Evolutionary conservation across 148 eudicot genomes (phyloP), one percentile per base, ranked within the genome.

Genomic region (Rhododendron vialii): DNA sequence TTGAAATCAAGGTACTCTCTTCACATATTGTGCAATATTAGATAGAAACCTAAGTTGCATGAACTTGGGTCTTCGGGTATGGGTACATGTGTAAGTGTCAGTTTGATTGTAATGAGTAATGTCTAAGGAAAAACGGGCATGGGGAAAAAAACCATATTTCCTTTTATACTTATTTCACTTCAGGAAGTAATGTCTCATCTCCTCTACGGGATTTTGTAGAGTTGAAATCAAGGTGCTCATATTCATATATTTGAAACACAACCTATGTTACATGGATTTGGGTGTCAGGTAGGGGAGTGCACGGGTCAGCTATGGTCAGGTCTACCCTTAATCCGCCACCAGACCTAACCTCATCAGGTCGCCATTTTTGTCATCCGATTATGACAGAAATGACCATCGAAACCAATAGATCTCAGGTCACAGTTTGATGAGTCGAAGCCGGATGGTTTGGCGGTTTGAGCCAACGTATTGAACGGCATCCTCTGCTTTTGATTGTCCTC

Each of bases 1-100:
- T 90, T 96, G 87, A 90, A 69, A 78, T 89, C 91, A 75, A 93
- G 98, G 99, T 96, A 90, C 88, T 15, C 63, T 24, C 33, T 80
- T 51, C 17, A 41, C 18, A 12, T 75, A n/a, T 69, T 69, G 36
- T 28, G 2, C 71, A 65, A 65, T 65, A 22, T 26, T 26, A 2
- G 73, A 65, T 65, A n/a, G 12, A 22, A 24, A 24, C 28, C 69
- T 63, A 63, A 24, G 69, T 63, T 24, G 26, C 33, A 65, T 65
- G 33, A 24, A 65, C 73, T 65, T 65, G 30, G 26, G 33, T 13
- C 1, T 41, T 33, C 3, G 35, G 76, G 38, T 71, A 33, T 7
- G 20, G 20, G 76, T 28, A 69, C 18, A 11, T 69, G 18, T 7
- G 3, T 69, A 28, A 69, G 30, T 65, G 12, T 65, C 13, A 24